These are phyloP conservation scores for Aspergillus quadrilineatus DNA, from an alignment of 2,329 filamentous ascomycete species.

Conservation along the genomic window DNA sequence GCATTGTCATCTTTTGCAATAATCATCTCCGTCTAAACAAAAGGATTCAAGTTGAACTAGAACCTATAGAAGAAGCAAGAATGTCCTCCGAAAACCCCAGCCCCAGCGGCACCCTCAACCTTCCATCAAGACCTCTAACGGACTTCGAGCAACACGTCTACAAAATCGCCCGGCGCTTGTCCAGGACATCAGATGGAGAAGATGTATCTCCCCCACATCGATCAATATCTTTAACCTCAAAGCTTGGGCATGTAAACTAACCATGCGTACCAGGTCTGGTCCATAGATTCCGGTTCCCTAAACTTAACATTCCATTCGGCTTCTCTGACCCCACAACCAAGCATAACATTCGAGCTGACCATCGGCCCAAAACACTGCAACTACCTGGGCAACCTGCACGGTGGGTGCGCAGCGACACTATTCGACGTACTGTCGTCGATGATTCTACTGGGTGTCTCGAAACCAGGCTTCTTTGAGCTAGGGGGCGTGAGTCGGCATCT, in stretches of 20 bases:
- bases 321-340: slow-evolving; percentile 29
- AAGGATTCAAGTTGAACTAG: neutral
- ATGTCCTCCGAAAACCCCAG: neutral
- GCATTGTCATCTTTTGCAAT: too few species aligned
- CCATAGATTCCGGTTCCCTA: slow-evolving; percentile 1
- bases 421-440: slow-evolving; percentile 66
- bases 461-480: slow-evolving; percentile 60
- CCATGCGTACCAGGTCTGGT: neutral
- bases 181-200: neutral
- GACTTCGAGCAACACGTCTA: slow-evolving; percentile 3
- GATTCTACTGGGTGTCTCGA: slow-evolving; percentile 56
- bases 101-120: neutral
- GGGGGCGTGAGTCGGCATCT: slow-evolving; percentile 67
- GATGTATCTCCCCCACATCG: neutral
- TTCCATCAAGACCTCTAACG: neutral
- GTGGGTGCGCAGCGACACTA: slow-evolving; percentile 69
- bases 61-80: neutral
- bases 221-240: neutral
- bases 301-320: slow-evolving; percentile 1
- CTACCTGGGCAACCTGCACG: slow-evolving; percentile 84
- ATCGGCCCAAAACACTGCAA: slow-evolving; percentile 92
- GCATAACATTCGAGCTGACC: slow-evolving; percentile 35
- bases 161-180: neutral
- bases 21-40: too few species aligned
- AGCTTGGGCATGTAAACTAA: neutral